Conservation (phyloP, 2,329 filamentous ascomycete genomes). For the Penicillium crustosum region DNA sequence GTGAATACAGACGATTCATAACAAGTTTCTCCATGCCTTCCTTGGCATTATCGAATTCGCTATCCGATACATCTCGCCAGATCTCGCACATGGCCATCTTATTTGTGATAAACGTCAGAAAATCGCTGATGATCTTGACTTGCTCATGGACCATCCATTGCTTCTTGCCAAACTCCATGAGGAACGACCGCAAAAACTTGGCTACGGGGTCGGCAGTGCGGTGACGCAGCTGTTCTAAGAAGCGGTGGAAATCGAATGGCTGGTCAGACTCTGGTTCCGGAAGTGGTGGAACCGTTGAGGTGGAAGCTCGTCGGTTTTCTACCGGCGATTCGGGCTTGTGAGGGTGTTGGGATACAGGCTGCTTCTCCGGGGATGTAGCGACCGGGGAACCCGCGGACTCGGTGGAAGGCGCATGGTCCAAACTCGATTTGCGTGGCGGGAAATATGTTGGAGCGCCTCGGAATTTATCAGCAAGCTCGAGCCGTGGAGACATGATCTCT, state of each 20-base stretch:
- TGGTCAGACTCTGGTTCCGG: slow-evolving; percentile 80
- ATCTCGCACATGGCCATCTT: slow-evolving; percentile 98
- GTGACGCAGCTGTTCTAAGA: slow-evolving; percentile 91
- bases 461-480: slow-evolving; percentile 79
- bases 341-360: slow-evolving; percentile 29
- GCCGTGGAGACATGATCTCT: slow-evolving; percentile 86
- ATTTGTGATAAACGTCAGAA: slow-evolving; percentile 92
- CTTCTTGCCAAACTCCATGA: slow-evolving; percentile 91
- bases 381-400: slow-evolving; percentile 33
- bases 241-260: slow-evolving; percentile 96
- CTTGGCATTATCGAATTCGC: slow-evolving; percentile 95
- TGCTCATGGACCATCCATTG: slow-evolving; percentile 99
- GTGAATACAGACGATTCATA: slow-evolving; percentile 94
- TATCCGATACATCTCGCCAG: slow-evolving; percentile 92
- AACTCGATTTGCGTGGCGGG: slow-evolving; percentile 80
- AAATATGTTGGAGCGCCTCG: slow-evolving; percentile 67
- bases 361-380: slow-evolving; percentile 19
- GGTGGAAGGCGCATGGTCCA: slow-evolving; percentile 64
- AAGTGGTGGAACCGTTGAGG: slow-evolving; percentile 57
- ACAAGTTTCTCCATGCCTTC: slow-evolving; percentile 99
- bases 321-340: slow-evolving; percentile 24
- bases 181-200: slow-evolving; percentile 89
- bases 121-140: slow-evolving; percentile 97
- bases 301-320: slow-evolving; percentile 35
- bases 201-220: slow-evolving; percentile 98